Conservation (phyloP, 2,329 filamentous ascomycete genomes). For the Coleophoma cylindrospora region DNA sequence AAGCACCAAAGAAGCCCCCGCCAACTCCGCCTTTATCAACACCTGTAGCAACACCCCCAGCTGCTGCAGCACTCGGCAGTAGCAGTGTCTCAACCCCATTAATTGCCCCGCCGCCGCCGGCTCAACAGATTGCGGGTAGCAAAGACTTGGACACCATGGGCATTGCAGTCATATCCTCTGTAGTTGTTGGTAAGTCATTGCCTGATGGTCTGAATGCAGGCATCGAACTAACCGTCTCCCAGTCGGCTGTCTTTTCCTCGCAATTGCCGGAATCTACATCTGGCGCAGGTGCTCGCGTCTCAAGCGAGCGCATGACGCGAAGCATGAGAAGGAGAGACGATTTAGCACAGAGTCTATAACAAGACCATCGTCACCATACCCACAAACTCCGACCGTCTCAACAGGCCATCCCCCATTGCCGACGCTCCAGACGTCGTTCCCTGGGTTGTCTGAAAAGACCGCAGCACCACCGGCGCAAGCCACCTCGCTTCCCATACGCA, state of each 20-base stretch:
- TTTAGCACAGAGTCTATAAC: too few relatives aligned
- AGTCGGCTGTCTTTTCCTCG: neutral
- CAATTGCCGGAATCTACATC: neutral
- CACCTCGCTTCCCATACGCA: neutral
- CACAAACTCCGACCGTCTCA: neutral
- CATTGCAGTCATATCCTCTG: neutral
- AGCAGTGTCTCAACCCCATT: too few relatives aligned
- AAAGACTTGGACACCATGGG: neutral
- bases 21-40: too few relatives aligned
- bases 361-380: neutral
- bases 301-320: neutral
- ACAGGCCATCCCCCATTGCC: neutral
- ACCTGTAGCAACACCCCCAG: too few relatives aligned
- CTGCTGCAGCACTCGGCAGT: too few relatives aligned
- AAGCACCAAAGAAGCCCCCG: too few relatives aligned
- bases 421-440: too few relatives aligned
- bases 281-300: neutral
- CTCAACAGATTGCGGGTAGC: neutral
- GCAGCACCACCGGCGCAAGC: neutral
- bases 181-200: neutral
- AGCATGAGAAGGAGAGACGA: neutral
- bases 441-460: too few relatives aligned
- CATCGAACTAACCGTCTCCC: neutral
- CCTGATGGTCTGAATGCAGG: neutral
- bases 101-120: neutral